Percentiles rank a stretch among this genome's conserved stretches.
These are phyloP conservation scores for Beauveria scarabaeidicola DNA, from an alignment of 2,329 filamentous ascomycete genomes.

Conservation along the genomic window DNA sequence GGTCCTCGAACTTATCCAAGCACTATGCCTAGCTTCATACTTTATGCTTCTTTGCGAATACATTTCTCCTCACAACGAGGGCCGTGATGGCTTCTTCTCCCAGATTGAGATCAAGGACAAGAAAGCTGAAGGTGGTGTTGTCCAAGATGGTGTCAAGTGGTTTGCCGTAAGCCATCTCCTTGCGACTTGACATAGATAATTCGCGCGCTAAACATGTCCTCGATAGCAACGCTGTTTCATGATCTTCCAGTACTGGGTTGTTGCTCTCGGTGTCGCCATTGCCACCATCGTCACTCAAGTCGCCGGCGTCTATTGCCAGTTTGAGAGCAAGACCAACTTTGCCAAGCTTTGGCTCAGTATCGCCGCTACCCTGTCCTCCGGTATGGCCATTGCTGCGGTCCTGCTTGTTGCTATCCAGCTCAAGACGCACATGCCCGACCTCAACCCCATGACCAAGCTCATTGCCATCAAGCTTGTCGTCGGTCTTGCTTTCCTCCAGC, in stretches of 20 bases:
- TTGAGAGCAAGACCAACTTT: conserved; percentile 19
- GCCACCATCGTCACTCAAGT: conserved; percentile 23
- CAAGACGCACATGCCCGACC: conserved; percentile 11
- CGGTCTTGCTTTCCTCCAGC: conserved; percentile 14
- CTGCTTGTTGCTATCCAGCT: conserved; percentile 14
- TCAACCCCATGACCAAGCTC: conserved; percentile 11
- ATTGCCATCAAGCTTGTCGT: conserved; percentile 18
- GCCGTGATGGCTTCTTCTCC: conserved; percentile 28
- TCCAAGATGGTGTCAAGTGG: conserved; percentile 24
- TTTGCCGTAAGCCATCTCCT: conserved; percentile 19
- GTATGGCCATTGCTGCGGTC: conserved; percentile 18
- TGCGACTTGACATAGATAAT: background rate
- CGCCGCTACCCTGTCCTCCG: conserved; percentile 18
- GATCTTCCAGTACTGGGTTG: conserved; percentile 33
- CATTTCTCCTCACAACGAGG: conserved; percentile 26
- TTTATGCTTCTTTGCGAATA: conserved; percentile 36
- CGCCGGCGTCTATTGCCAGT: conserved; percentile 23
- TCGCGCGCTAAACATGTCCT: background rate
- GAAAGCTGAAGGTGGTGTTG: conserved; percentile 16
- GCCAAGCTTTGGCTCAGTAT: conserved; percentile 26
- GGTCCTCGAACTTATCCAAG: conserved; percentile 30
- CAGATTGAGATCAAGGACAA: conserved; percentile 23
- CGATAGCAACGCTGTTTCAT: conserved; percentile 23
- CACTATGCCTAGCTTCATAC: conserved; percentile 33
- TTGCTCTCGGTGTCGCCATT: conserved; percentile 33